Conservation (phyloP, 768 basidiomycete genomes). For the Hydnum rufescens region DNA sequence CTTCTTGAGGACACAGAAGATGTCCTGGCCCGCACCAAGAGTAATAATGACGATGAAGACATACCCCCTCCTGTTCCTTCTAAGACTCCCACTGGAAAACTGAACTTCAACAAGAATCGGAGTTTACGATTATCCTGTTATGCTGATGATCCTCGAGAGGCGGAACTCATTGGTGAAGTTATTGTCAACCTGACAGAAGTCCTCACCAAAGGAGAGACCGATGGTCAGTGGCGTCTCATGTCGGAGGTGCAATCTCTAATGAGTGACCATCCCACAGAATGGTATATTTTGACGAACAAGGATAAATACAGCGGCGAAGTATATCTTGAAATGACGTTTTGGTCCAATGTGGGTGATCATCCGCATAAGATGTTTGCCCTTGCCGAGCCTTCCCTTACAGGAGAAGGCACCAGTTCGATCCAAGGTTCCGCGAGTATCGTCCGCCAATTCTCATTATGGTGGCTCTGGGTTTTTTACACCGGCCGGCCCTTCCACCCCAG, state of each 20-base stretch:
- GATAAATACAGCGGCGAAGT: constrained; percentile 92
- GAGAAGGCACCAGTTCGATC: not conserved
- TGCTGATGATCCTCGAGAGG: constrained; percentile 89
- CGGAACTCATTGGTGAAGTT: constrained; percentile 85
- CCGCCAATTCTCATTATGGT: constrained; percentile 43
- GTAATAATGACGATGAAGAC: constrained; percentile 14
- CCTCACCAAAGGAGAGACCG: constrained; percentile 86
- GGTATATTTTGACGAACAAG: constrained; percentile 80
- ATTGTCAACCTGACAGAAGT: constrained; percentile 77
- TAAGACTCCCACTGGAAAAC: not conserved
- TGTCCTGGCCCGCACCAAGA: constrained; percentile 25
- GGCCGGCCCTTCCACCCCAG: constrained; percentile 17
- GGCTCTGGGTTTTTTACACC: constrained; percentile 63
- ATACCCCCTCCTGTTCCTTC: constrained; percentile 45
- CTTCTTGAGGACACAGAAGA: constrained; percentile 57
- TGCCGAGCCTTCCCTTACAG: too few relatives aligned
- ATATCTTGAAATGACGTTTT: constrained; percentile 92
- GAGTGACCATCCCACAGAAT: constrained; percentile 36
- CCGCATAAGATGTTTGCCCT: not conserved
- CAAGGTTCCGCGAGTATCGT: constrained; percentile 15
- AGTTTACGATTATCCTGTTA: constrained; percentile 70
- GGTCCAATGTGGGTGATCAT: constrained; percentile 54
- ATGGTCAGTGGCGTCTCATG: constrained; percentile 38
- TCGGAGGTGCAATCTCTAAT: not conserved
- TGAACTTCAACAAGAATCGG: constrained; percentile 43